phyloP scores from a whole-genome alignment of 768 basidiomycete genomes.

The Lentinula edodes region DNA sequence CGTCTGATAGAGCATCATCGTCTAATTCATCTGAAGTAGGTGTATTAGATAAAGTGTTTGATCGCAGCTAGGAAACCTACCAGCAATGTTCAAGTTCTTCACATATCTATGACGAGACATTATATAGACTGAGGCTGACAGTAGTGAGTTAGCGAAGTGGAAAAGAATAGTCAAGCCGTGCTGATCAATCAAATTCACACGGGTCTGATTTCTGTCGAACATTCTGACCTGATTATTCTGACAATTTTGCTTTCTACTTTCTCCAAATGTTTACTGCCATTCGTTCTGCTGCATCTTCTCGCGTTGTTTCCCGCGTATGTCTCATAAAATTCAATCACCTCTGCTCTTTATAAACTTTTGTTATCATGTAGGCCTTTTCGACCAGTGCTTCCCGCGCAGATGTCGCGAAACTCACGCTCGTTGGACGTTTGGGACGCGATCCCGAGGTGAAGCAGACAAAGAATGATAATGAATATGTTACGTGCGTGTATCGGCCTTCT shows the following conservation, averaged over 20 bases:
- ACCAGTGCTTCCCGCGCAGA: constrained; percentile 53
- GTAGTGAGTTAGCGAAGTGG: not conserved
- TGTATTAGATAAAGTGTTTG: not conserved
- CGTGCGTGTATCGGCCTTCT: constrained; percentile 37
- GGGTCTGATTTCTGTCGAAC: too few relatives aligned
- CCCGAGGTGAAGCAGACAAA: constrained; percentile 68
- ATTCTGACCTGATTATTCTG: too few relatives aligned
- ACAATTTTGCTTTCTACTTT: not conserved
- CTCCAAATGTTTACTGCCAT: constrained; percentile 46
- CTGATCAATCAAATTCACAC: too few relatives aligned
- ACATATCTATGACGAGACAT: constrained; percentile 95
- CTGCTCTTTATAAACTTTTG: not conserved
- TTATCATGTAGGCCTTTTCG: constrained; percentile 51
- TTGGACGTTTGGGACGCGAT: constrained; percentile 68
- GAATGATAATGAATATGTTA: constrained; percentile 72
- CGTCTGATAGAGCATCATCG: constrained; percentile 74
- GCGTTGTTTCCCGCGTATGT: constrained; percentile 45
- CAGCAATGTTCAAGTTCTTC: constrained; percentile 77
- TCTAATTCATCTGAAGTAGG: constrained; percentile 68
- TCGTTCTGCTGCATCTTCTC: constrained; percentile 36
- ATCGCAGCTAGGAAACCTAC: constrained; percentile 26
- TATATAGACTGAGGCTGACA: constrained; percentile 5
- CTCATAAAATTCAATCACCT: not conserved
- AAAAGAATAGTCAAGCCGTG: too few relatives aligned
- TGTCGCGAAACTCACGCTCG: constrained; percentile 69